Evolutionary conservation across 768 basidiomycete genomes (phyloP).

Genomic region (Leucogyrophana mollusca): DNA sequence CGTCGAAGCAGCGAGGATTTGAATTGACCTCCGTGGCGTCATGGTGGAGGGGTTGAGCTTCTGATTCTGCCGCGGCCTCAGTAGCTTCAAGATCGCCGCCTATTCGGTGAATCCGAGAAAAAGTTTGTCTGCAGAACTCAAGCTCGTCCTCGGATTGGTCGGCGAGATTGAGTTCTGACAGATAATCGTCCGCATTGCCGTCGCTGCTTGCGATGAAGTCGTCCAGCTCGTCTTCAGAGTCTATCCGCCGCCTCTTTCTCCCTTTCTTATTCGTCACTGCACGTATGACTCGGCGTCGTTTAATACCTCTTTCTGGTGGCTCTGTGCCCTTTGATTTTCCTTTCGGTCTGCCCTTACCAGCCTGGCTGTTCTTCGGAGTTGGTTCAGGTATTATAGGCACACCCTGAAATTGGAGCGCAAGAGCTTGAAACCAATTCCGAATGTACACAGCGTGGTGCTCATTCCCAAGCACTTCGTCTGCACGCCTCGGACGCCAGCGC

Average conservation of each 20-base stretch:
- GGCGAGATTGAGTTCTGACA: constrained; percentile 18
- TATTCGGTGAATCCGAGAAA: constrained; percentile 14
- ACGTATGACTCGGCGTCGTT: constrained; percentile 61
- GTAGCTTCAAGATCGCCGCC: background rate
- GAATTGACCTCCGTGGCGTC: constrained; percentile 7
- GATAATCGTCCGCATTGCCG: constrained; percentile 30
- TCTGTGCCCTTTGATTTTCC: constrained; percentile 21
- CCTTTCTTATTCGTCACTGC: constrained; percentile 44
- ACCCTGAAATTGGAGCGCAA: constrained; percentile 50
- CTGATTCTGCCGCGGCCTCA: constrained; percentile 1
- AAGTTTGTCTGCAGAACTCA: constrained; percentile 24
- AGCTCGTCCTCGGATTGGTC: constrained; percentile 36
- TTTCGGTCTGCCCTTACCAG: constrained; percentile 14
- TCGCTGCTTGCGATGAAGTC: constrained; percentile 55
- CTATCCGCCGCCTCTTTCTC: constrained; percentile 53
- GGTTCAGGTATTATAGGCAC: constrained; percentile 7
- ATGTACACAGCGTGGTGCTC: constrained; percentile 67
- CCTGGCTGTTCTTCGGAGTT: background rate
- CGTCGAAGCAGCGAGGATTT: constrained; percentile 10
- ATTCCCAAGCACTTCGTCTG: constrained; percentile 79
- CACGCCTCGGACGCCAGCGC: constrained; percentile 72
- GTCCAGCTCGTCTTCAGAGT: constrained; percentile 54
- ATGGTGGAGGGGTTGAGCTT: constrained; percentile 3
- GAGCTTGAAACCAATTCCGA: constrained; percentile 75
- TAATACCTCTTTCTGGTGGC: constrained; percentile 37